These are phyloP conservation scores for Kwoniella mangroviensis DNA, from an alignment of 768 basidiomycete species.

Conservation along the genomic window DNA sequence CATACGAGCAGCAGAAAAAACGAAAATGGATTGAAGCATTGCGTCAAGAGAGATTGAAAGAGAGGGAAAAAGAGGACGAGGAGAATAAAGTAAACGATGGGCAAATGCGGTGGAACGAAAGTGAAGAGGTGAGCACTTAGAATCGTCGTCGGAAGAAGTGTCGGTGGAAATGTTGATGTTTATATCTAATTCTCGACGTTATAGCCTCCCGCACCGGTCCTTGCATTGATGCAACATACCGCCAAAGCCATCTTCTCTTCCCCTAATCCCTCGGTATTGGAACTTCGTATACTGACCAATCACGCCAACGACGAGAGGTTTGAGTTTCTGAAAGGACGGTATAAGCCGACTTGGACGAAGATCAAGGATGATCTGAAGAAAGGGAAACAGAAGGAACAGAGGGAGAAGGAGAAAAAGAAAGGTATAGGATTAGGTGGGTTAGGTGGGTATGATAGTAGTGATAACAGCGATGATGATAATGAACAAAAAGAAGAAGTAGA, in stretches of 20 bases:
- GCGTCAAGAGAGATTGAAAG: conserved; percentile 68
- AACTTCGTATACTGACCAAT: conserved; percentile 86
- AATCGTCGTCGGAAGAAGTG: background rate
- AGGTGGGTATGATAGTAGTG: conserved; percentile 26
- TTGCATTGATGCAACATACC: conserved; percentile 75
- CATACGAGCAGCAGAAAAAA: conserved; percentile 71
- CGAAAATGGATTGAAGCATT: conserved; percentile 66
- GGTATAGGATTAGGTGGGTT: conserved; percentile 13
- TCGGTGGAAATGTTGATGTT: too few relatives aligned
- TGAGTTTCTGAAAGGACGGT: conserved; percentile 78
- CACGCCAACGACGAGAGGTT: conserved; percentile 78
- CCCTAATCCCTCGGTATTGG: conserved; percentile 77
- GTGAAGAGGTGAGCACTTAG: conserved; percentile 35
- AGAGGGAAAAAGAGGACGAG: conserved; percentile 59
- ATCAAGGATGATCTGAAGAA: conserved; percentile 61
- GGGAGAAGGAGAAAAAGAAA: conserved; percentile 12
- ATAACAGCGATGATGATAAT: background rate
- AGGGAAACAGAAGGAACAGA: conserved; percentile 6
- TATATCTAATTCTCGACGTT: background rate
- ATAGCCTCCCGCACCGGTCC: conserved; percentile 63
- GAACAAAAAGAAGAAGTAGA: background rate
- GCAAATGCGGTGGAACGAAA: conserved; percentile 22
- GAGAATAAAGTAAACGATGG: conserved; percentile 75
- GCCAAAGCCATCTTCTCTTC: conserved; percentile 71
- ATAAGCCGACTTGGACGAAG: conserved; percentile 68